Conservation (phyloP, 2,329 filamentous ascomycete species). For the Colletotrichum siamense region DNA sequence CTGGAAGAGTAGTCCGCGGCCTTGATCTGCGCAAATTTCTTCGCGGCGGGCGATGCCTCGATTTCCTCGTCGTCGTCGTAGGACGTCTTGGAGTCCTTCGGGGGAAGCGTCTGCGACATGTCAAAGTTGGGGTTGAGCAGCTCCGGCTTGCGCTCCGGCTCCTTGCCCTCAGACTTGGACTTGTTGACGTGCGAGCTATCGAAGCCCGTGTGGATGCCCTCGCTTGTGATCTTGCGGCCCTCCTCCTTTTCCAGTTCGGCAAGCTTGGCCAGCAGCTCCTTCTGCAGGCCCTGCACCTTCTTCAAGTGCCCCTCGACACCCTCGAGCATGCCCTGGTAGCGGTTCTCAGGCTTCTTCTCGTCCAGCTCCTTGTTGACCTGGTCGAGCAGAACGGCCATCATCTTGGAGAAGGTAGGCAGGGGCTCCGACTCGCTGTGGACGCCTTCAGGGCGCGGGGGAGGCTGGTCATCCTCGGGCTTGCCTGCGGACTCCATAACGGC, state of each 20-base stretch:
- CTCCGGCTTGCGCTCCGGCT: constrained; percentile 64
- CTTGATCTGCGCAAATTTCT: constrained; percentile 81
- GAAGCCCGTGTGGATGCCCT: constrained; percentile 87
- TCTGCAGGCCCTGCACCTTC: constrained; percentile 81
- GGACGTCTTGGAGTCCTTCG: constrained; percentile 45
- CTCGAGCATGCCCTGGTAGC: constrained; percentile 77
- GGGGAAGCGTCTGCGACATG: constrained; percentile 20
- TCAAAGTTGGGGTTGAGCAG: constrained; percentile 73
- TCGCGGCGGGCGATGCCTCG: constrained; percentile 78
- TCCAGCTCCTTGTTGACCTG: constrained; percentile 88
- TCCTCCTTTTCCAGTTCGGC: constrained; percentile 86
- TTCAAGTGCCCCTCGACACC: constrained; percentile 78
- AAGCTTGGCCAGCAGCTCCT: constrained; percentile 75
- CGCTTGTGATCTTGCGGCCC: constrained; percentile 90
- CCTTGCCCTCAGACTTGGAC: constrained; percentile 48
- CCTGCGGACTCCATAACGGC: constrained; percentile 83
- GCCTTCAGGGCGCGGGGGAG: constrained; percentile 76
- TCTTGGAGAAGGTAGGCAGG: constrained; percentile 88
- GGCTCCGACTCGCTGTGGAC: constrained; percentile 77
- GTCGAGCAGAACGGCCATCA: constrained; percentile 97
- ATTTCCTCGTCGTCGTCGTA: constrained; percentile 74
- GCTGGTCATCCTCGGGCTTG: constrained; percentile 75
- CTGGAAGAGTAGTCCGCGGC: constrained; percentile 75
- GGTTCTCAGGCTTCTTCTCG: constrained; percentile 69
- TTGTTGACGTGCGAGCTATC: constrained; percentile 84